A percentile compares a stretch with the other conserved stretches of the same genome.
Evolutionary conservation across 202 grass and related monocot species (phyloP).

Genomic region (Setaria viridis): DNA sequence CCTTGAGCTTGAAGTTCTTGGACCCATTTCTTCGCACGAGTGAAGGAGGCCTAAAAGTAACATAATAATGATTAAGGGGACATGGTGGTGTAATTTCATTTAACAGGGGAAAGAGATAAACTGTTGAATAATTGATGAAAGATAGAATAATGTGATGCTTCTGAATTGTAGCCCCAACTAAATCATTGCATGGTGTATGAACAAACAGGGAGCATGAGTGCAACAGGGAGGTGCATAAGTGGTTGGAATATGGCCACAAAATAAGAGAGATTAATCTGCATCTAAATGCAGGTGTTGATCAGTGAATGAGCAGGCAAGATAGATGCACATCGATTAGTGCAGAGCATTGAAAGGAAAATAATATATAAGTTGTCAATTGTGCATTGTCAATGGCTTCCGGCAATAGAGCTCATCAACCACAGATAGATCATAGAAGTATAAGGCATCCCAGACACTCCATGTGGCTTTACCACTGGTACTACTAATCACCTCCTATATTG

Average conservation of each 20-base stretch:
- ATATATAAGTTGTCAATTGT: conserved; percentile 5
- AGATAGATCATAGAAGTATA: conserved; percentile 13
- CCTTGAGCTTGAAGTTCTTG: conserved; percentile 99
- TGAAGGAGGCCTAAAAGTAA: conserved; percentile 73
- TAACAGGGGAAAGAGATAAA: conserved; percentile 8
- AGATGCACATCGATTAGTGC: conserved; percentile 12
- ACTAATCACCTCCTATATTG: background rate
- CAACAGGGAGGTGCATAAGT: background rate
- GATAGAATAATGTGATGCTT: conserved; percentile 18
- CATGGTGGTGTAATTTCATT: conserved; percentile 9
- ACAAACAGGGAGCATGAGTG: background rate
- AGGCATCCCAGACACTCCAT: conserved; percentile 2
- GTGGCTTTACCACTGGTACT: conserved; percentile 7
- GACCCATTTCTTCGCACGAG: conserved; percentile 97
- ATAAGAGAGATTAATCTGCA: background rate
- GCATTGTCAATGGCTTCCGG: conserved; percentile 1
- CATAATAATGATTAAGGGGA: background rate
- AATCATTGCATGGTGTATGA: conserved; percentile 21
- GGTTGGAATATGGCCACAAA: conserved; percentile 11
- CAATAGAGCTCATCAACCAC: conserved; percentile 9
- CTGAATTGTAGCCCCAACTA: conserved; percentile 1
- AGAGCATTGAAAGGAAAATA: conserved; percentile 7
- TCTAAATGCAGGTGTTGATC: background rate
- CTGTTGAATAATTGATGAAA: background rate
- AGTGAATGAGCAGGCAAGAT: conserved; percentile 14